A percentile compares a stretch with the other conserved stretches of the same genome.
Evolutionary conservation across 2,329 filamentous ascomycete genomes (phyloP).

Genomic region (Fusarium sarcochroum): DNA sequence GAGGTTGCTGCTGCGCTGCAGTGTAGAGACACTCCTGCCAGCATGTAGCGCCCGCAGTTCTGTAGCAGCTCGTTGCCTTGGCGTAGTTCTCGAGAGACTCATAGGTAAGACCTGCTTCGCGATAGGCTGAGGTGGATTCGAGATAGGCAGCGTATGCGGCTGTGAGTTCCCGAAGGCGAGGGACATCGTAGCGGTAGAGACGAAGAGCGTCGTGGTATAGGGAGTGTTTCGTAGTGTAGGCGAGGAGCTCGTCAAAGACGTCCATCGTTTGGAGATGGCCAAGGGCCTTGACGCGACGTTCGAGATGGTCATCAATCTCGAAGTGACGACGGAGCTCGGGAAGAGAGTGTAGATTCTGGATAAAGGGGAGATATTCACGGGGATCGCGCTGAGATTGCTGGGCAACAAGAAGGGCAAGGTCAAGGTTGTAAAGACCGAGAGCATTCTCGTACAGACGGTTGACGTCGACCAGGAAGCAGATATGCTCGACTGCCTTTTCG

Average conservation of each 20-base stretch:
- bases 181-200: conserved; percentile 85
- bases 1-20: conserved; percentile 75
- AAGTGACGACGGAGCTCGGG: conserved; percentile 80
- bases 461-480: conserved; percentile 96
- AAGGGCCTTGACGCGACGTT: conserved; percentile 82
- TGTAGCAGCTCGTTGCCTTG: conserved; percentile 86
- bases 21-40: conserved; percentile 93
- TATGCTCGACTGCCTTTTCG: conserved; percentile 93
- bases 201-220: conserved; percentile 84
- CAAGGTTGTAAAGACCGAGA: conserved; percentile 90
- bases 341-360: conserved; percentile 86
- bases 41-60: conserved; percentile 78
- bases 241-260: conserved; percentile 81
- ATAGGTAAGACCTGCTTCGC: conserved; percentile 91
- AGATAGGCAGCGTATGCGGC: conserved; percentile 85
- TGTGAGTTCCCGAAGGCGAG: conserved; percentile 77
- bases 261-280: conserved; percentile 80
- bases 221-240: conserved; percentile 82
- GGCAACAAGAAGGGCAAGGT: conserved; percentile 89
- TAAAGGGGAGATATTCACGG: conserved; percentile 93
- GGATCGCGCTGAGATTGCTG: conserved; percentile 98
- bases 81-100: conserved; percentile 84
- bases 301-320: conserved; percentile 90
- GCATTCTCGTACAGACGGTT: conserved; percentile 93
- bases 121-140: conserved; percentile 79